Percentiles rank a stretch among this genome's conserved stretches.
These are phyloP conservation scores for Penicillium concentricum DNA, from an alignment of 2,329 filamentous ascomycete genomes.

Conservation along the genomic window DNA sequence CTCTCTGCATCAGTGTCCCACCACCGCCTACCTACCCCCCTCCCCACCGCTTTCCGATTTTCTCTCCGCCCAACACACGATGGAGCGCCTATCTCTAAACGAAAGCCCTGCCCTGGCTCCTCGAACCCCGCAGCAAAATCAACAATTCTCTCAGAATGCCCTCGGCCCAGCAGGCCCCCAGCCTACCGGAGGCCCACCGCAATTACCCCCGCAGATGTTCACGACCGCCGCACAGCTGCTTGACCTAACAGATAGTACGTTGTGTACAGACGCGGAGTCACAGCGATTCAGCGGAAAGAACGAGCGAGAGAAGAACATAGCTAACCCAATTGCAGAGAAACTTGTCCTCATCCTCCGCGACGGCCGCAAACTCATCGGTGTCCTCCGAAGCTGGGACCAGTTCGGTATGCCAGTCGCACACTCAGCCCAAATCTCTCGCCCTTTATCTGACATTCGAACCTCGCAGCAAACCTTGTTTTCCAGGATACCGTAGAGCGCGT, in stretches of 20 bases:
- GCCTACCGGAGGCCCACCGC: constrained; percentile 42
- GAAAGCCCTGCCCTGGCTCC: constrained; percentile 31
- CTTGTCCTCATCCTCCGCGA: constrained; percentile 88
- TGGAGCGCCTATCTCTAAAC: constrained; percentile 40
- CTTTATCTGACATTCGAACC: constrained; percentile 1
- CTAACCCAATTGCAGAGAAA: constrained; percentile 67
- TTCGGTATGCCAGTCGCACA: constrained; percentile 65
- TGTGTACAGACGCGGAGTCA: constrained; percentile 36
- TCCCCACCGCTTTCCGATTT: constrained; percentile 8
- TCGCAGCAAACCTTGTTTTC: constrained; percentile 83
- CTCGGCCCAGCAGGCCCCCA: constrained; percentile 28
- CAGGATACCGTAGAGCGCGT: constrained; percentile 90
- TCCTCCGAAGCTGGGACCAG: constrained; percentile 94
- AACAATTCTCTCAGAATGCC: constrained; percentile 28
- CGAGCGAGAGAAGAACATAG: background rate
- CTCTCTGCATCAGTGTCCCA: background rate
- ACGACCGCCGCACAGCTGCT: constrained; percentile 93
- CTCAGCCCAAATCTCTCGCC: background rate
- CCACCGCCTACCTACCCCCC: background rate
- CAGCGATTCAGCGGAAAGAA: background rate
- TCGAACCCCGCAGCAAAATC: constrained; percentile 26
- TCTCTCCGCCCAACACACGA: constrained; percentile 15
- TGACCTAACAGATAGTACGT: constrained; percentile 94
- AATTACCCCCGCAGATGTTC: constrained; percentile 83
- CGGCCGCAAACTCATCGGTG: constrained; percentile 88